These are phyloP conservation scores for Colletotrichum paranaense DNA, from an alignment of 2,329 filamentous ascomycete species.

Conservation along the genomic window DNA sequence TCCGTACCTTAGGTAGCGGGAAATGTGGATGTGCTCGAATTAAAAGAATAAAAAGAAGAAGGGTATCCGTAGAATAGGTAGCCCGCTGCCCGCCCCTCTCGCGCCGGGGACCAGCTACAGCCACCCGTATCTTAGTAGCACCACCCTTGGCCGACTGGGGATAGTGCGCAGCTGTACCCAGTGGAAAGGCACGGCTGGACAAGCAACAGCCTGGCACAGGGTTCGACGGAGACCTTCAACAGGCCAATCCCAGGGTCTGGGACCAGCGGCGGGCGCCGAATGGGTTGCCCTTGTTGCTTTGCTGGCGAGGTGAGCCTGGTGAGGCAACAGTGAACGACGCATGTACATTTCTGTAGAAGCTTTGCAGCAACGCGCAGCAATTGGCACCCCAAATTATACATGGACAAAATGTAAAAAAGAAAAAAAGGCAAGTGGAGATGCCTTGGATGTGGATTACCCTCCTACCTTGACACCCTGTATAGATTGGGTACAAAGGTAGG, in stretches of 20 bases:
- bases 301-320: slow-evolving; percentile 15
- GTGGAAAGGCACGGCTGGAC: slow-evolving; percentile 12
- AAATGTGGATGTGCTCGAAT: neutral
- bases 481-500: too few species aligned
- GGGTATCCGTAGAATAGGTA: neutral
- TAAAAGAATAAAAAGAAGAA: neutral
- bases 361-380: neutral
- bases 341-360: neutral
- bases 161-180: slow-evolving; percentile 12
- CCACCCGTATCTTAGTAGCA: slow-evolving; percentile 15
- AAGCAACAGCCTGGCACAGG: slow-evolving; percentile 20
- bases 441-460: neutral
- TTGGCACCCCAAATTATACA: neutral
- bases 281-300: slow-evolving; percentile 14
- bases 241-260: slow-evolving; percentile 16
- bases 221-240: slow-evolving; percentile 1
- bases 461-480: neutral
- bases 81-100: neutral
- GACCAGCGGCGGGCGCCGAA: slow-evolving; percentile 18
- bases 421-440: neutral
- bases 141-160: slow-evolving; percentile 9
- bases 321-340: neutral
- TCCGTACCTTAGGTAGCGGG: neutral
- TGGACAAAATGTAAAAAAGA: neutral
- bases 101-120: slow-evolving; percentile 12